phyloP scores from a whole-genome alignment of 768 basidiomycete genomes.

The Collybia nuda region DNA sequence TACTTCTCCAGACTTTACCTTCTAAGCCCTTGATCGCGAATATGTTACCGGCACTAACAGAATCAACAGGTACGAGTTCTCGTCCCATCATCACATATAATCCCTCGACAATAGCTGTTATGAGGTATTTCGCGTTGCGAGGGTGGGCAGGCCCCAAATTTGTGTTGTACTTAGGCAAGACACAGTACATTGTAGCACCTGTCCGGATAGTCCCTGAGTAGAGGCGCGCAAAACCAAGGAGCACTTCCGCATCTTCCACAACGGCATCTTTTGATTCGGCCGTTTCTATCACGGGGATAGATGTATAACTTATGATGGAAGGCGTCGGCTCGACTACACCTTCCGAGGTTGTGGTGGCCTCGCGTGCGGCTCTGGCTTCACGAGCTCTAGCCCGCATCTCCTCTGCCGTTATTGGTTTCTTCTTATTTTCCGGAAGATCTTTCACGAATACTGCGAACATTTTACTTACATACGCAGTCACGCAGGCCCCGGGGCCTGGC shows the following conservation, averaged over 20 bases:
- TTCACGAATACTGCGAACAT: slow-evolving; percentile 91
- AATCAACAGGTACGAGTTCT: slow-evolving; percentile 82
- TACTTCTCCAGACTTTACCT: slow-evolving; percentile 87
- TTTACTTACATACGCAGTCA: slow-evolving; percentile 93
- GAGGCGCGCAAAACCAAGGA: slow-evolving; percentile 91
- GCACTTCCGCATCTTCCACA: slow-evolving; percentile 53
- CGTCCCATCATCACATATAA: slow-evolving; percentile 98
- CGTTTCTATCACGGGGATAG: slow-evolving; percentile 7
- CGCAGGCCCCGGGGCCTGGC: slow-evolving; percentile 50
- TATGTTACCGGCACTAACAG: slow-evolving; percentile 88
- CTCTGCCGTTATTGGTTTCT: slow-evolving; percentile 73
- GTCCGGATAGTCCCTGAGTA: slow-evolving; percentile 84
- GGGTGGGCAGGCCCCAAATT: slow-evolving; percentile 63
- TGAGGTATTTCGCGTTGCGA: slow-evolving; percentile 63
- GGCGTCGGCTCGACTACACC: slow-evolving; percentile 6
- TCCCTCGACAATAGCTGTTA: slow-evolving; percentile 62
- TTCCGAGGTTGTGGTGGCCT: slow-evolving; percentile 11
- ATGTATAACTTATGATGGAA: slow-evolving; percentile 12
- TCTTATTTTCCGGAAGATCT: slow-evolving; percentile 87
- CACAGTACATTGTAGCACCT: slow-evolving; percentile 64
- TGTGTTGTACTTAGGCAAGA: slow-evolving; percentile 86
- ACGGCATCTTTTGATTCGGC: slow-evolving; percentile 13
- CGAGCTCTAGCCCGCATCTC: slow-evolving; percentile 73
- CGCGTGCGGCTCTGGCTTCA: slow-evolving; percentile 43
- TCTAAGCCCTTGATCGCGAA: slow-evolving; percentile 91